A percentile compares a stretch with the other conserved stretches of the same genome.
phyloP scores from a whole-genome alignment of 1,284 basidiomycete genomes.

The Irpex lacteus region DNA sequence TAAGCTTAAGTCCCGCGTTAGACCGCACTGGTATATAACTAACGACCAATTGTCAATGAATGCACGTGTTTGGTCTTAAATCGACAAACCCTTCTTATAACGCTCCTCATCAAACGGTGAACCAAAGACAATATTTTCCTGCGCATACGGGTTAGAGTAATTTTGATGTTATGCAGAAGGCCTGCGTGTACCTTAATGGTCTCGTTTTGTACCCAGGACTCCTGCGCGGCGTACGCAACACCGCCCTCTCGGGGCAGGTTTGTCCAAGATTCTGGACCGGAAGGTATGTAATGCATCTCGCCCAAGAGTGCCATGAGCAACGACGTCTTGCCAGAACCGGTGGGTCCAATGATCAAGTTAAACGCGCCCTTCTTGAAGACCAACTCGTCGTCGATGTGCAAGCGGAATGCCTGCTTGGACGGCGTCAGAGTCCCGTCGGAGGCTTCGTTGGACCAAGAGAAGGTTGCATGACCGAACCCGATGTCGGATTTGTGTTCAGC shows the following conservation, averaged over 20 bases:
- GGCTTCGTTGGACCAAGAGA: constrained; percentile 36
- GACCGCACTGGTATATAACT: constrained; percentile 61
- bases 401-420: constrained; percentile 40
- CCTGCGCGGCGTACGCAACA: constrained; percentile 73
- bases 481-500: constrained; percentile 29
- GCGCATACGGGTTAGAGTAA: neutral
- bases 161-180: neutral
- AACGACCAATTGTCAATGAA: constrained; percentile 30
- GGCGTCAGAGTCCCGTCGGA: constrained; percentile 31
- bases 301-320: constrained; percentile 56
- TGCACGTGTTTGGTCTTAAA: neutral
- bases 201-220: constrained; percentile 67
- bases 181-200: constrained; percentile 36
- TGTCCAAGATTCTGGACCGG: constrained; percentile 56
- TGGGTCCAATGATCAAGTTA: constrained; percentile 64
- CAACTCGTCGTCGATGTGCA: constrained; percentile 50
- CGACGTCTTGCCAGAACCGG: constrained; percentile 50
- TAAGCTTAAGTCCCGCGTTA: constrained; percentile 59
- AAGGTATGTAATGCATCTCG: constrained; percentile 60
- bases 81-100: constrained; percentile 38
- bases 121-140: constrained; percentile 46
- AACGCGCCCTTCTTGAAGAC: constrained; percentile 55
- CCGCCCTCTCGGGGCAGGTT: constrained; percentile 63
- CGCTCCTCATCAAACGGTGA: constrained; percentile 39
- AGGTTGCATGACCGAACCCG: constrained; percentile 38